Evolutionary conservation across 352 stramenopile species (phyloP), one percentile per base, ranked within the genome.

Genomic region (Pythium brachiatum): DNA sequence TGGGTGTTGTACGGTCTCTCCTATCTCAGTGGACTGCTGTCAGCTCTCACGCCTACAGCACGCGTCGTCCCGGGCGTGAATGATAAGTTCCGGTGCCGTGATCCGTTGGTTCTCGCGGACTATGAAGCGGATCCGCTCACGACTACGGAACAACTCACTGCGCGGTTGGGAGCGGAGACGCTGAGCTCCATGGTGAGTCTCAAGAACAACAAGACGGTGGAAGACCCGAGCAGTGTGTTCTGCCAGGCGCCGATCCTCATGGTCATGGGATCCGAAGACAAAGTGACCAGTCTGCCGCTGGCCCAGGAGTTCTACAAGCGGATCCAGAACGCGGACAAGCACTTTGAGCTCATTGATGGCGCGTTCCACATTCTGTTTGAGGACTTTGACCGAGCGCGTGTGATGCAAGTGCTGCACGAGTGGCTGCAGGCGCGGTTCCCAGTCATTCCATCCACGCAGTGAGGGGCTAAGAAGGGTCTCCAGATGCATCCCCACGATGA

Each of bases 301-400:
- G 73, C 78, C 7, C 31, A 74, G 27, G 58, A 68, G 32, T 90
- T 92, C 47, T 76, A 75, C 46, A 36, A 43, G 6, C 75, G 75
- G 15, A 48, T 78, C 20, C 69, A 62, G 0, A 79, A 57, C 32
- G 54, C 36, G 11, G 79, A 90, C 76, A 90, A 92, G 60, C 63
- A 77, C 31, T 70, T 90, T 48, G 75, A 76, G 56, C 41, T 84
- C 26, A 80, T 89, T 39, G 63, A 72, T 2, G 80, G 74, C 0
- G 51, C 75, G 12, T 90, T 69, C 54, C 81, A 92, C 41, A 69
- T 68, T 15, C 55, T 89, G 2, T 89, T 79, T 51, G 74, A 90
- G 48, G 83, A 92, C 55, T 70, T 71, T 2, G 78, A 92, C 59
- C 73, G 75, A 15, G 77, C 87, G 16, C 39, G 73, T 2, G 74